Evolutionary conservation across 768 basidiomycete species (phyloP), one percentile per base, ranked within the genome.

Genomic region (Boletus eberwhitei): DNA sequence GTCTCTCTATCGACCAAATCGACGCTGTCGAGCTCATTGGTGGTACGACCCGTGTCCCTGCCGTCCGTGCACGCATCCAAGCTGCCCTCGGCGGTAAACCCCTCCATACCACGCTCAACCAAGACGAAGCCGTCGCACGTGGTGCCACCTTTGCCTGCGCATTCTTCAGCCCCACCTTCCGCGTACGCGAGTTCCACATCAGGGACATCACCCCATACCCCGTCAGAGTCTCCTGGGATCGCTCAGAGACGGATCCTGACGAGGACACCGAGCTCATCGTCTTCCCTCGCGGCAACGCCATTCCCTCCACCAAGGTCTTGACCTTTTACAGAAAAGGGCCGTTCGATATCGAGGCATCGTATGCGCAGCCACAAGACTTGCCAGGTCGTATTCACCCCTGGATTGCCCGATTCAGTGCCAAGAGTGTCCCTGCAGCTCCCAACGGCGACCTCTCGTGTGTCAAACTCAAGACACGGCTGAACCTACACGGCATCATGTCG

Each of bases 111-210:
- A 98, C 97, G 32, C 86, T 96, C 69, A 99, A 98, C 80, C 93
- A 95, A 76, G 97, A 98, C 62, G 97, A 98, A 77, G 95, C 97
- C 55, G 81, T 94, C 63, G 93, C 93, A 9, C 91, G 96, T 42
- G 97, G 96, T 39, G 90, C 94, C 48, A 98, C 97, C 52, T 97
- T 99, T 71, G 86, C 93, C 36, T 98, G 96, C 69, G 96, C 97
- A 29, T 93, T 93, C 79, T 87, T 97, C 60, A 97, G 94, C 32
- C 97, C 97, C 63, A 87, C 94, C 49, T 99, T 98, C 90, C 90
- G 93, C 60, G 96, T 98, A 34, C 89, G 94, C 60, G 95, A 98
- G 58, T 99, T 99, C 80, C 78, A 84, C 66, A 77, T 93, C 55
- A 82, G 85, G 69, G 97, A 99, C 72, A 85, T 91, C 74, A 81